Conservation (phyloP, 768 basidiomycete species). For the Lyophyllum semitale region DNA sequence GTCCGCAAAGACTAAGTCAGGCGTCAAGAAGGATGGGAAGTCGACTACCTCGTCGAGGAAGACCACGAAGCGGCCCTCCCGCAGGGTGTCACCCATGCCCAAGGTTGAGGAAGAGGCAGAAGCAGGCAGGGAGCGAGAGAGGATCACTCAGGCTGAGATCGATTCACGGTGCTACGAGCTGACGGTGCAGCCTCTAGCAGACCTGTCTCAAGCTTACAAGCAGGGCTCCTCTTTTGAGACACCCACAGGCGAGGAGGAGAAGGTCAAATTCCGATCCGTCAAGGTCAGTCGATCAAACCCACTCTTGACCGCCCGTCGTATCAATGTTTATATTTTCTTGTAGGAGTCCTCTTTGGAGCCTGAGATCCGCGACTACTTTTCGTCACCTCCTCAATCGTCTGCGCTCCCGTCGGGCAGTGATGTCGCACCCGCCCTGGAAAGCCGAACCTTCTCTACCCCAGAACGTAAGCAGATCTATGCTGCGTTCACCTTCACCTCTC, state of each 20-base stretch:
- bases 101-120: constrained; percentile 55
- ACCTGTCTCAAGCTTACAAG: constrained; percentile 73
- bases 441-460: constrained; percentile 64
- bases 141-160: constrained; percentile 52
- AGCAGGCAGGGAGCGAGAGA: constrained; percentile 29
- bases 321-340: constrained; percentile 4
- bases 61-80: constrained; percentile 37
- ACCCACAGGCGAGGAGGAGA: constrained; percentile 31
- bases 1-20: constrained; percentile 30
- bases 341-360: constrained; percentile 61
- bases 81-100: constrained; percentile 62
- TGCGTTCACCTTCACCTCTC: constrained; percentile 78
- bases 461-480: constrained; percentile 74
- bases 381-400: constrained; percentile 33
- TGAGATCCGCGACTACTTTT: constrained; percentile 57
- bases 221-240: constrained; percentile 34
- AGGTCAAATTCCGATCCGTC: constrained; percentile 41
- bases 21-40: constrained; percentile 41
- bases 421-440: constrained; percentile 29
- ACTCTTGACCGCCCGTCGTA: constrained; percentile 8
- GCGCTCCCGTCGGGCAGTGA: constrained; percentile 26
- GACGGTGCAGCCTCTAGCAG: constrained; percentile 77
- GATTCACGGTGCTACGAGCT: constrained; percentile 81
- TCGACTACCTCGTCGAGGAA: constrained; percentile 34
- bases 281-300: constrained; percentile 41